Base-by-base conservation (phyloP, 1,284 basidiomycete species). In the Ustilago hordei region DNA sequence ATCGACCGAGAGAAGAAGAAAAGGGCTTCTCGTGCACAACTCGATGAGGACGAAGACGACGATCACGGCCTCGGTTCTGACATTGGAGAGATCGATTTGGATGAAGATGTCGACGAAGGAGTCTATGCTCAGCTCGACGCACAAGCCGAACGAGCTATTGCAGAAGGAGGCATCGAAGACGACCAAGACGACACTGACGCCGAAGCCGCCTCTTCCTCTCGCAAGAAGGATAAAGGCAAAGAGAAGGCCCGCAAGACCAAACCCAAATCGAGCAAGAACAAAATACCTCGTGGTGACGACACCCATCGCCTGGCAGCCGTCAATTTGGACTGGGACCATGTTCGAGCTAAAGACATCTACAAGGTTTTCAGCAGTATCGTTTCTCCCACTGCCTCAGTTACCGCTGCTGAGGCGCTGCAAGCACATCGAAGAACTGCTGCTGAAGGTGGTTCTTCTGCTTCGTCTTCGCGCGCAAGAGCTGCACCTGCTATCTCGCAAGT, bases 301-400 rank as follows among this genome's bases (percentile, higher is more conserved):
- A 85, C 84, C 6, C 38, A 56, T 54, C 90, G 96, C 13, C 87
- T 98, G 7, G 97, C 96, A 0, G 91, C 93, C 34, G 96, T 99
- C 79, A 98, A 99, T 86, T 90, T 99, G 69, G 97, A 99, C 87
- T 99, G 97, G 97, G 97, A 99, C 87, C 91, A 98, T 87, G 91
- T 99, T 63, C 92, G 93, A 56, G 94, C 96, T 1, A 89, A 89
- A 39, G 95, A 99, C 86, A 88, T 99, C 31, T 98, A 91, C 90
- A 95, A 94, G 86, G 93, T 99, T 48, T 95, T 95, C 87, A 91
- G 93, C 39, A 98, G 95, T 4, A 90, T 96, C 60, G 89, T 98
- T 19, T 66, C 89, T n/a, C 83, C 84, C 12, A 73, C 78, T 38
- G 81, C 85, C 9, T 45, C 76, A 38, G 35, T 74, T 57, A 61